Evolutionary conservation across 2,329 filamentous ascomycete species (phyloP).

Genomic region (Sporothrix protearum): DNA sequence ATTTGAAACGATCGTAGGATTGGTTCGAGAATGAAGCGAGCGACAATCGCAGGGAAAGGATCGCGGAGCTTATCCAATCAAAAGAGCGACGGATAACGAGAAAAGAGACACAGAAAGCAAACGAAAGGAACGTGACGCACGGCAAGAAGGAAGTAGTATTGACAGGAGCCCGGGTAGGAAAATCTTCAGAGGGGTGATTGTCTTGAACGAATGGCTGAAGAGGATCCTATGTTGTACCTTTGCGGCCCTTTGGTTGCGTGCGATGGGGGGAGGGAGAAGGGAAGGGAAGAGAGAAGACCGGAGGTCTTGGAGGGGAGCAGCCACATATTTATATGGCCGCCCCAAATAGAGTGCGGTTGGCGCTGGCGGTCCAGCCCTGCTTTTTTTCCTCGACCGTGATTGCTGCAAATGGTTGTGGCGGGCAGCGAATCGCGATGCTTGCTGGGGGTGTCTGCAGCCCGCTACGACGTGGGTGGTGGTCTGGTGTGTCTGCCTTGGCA

Average conservation of each 20-base stretch:
- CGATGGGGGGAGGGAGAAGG: conserved; percentile 50
- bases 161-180: conserved; percentile 55
- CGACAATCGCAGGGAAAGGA: conserved; percentile 46
- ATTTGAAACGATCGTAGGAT: conserved; percentile 14
- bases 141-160: conserved; percentile 39
- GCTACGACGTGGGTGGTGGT: conserved; percentile 23
- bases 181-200: conserved; percentile 39
- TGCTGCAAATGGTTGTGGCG: conserved; percentile 17
- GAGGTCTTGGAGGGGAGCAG: conserved; percentile 33
- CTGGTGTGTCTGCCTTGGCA: conserved; percentile 27
- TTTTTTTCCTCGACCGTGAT: conserved; percentile 22
- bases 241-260: conserved; percentile 56
- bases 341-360: not conserved
- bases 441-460: conserved; percentile 3
- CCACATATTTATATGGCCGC: conserved; percentile 20
- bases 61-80: conserved; percentile 36
- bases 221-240: conserved; percentile 51
- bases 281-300: conserved; percentile 37
- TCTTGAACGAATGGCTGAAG: conserved; percentile 47
- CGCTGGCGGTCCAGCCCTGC: conserved; percentile 24
- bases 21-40: conserved; percentile 27
- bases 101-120: conserved; percentile 37
- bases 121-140: conserved; percentile 36
- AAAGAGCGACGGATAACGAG: conserved; percentile 36
- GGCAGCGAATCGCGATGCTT: conserved; percentile 24